phyloP scores from a whole-genome alignment of 495 filamentous ascomycete genomes.

The Penicillium mononematosum region DNA sequence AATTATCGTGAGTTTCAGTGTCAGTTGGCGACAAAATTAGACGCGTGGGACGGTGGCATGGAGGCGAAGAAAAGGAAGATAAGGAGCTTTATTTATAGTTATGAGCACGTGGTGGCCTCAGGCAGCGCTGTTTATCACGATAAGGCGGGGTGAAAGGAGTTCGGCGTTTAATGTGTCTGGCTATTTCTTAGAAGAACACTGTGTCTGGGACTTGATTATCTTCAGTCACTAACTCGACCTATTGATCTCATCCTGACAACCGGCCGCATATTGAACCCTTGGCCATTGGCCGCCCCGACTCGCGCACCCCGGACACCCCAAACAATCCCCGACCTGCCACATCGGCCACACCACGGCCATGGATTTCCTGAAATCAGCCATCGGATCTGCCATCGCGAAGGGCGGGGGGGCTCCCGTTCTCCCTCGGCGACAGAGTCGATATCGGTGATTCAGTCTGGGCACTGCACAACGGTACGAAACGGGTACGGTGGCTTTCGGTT shows the following conservation, averaged over 20 bases:
- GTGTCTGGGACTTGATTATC: not conserved
- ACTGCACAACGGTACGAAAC: conserved; percentile 85
- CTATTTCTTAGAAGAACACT: not conserved
- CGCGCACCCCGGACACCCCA: conserved; percentile 10
- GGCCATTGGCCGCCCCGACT: conserved; percentile 13
- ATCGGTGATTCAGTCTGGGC: conserved; percentile 89
- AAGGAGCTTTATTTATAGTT: conserved; percentile 7
- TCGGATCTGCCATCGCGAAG: conserved; percentile 94
- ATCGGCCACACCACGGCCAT: conserved; percentile 46
- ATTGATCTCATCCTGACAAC: not conserved
- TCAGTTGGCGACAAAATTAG: not conserved
- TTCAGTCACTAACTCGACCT: not conserved
- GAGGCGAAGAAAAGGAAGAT: not conserved
- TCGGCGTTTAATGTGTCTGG: not conserved
- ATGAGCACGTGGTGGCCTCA: conserved; percentile 5
- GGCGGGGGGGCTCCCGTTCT: conserved; percentile 86
- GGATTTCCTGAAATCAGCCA: conserved; percentile 97
- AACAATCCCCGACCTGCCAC: conserved; percentile 12
- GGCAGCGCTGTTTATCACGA: conserved; percentile 15
- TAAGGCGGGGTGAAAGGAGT: conserved; percentile 27
- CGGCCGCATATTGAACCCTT: not conserved
- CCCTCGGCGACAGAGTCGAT: conserved; percentile 86
- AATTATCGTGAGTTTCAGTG: not conserved
- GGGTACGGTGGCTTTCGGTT: conserved; percentile 54
- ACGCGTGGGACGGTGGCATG: not conserved